Percentiles rank a stretch among this genome's conserved stretches.
Evolutionary conservation across 768 basidiomycete species (phyloP).

Genomic region (Naematelia encephala): DNA sequence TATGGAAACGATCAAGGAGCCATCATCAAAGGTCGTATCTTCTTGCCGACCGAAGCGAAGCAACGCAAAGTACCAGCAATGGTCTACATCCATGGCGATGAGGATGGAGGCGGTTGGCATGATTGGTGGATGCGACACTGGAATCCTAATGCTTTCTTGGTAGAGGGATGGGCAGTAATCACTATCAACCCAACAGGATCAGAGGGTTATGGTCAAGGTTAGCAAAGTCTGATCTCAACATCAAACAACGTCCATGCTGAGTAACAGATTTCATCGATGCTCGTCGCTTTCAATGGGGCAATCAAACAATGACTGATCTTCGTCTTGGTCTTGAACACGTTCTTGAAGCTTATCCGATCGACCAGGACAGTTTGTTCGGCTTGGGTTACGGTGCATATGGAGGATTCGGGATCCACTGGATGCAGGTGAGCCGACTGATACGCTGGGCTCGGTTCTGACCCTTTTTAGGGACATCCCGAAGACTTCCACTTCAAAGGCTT

Average conservation of each 20-base stretch:
- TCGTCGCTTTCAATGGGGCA: constrained; percentile 3
- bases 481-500: constrained; percentile 2
- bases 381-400: constrained; percentile 9
- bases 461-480: not conserved
- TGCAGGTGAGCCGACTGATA: constrained; percentile 2
- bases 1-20: not conserved
- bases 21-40: not conserved
- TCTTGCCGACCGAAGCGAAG: constrained; percentile 8
- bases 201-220: constrained; percentile 10
- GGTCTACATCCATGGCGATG: constrained; percentile 12
- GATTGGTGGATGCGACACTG: constrained; percentile 16
- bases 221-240: not conserved
- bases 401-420: constrained; percentile 6
- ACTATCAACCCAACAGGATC: constrained; percentile 9
- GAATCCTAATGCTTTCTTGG: constrained; percentile 11
- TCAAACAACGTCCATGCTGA: not conserved
- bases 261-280: constrained; percentile 4
- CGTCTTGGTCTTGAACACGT: constrained; percentile 1
- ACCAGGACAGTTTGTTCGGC: constrained; percentile 2
- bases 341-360: constrained; percentile 1
- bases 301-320: constrained; percentile 9
- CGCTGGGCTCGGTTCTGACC: not conserved
- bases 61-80: constrained; percentile 10
- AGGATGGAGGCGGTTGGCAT: constrained; percentile 14
- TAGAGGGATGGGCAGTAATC: constrained; percentile 7